Percentiles rank a stretch among this genome's conserved stretches.
Evolutionary conservation across 108 stramenopile species (phyloP).

Genomic region (Cyclostephanos tholiformis): DNA sequence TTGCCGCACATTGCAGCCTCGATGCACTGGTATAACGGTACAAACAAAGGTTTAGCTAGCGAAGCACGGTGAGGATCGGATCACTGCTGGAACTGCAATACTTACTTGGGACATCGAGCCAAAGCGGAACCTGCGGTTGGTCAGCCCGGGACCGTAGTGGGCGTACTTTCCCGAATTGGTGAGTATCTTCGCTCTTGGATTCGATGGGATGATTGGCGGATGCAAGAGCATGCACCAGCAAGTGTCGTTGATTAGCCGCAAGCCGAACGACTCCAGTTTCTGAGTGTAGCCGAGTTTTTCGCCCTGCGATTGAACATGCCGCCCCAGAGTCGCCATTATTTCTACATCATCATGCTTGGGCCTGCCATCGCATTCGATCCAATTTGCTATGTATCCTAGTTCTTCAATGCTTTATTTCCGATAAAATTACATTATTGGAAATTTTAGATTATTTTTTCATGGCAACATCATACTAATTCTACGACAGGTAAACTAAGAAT

Average conservation of each 20-base stretch:
- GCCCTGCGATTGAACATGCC: conserved; percentile 44
- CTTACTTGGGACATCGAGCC: conserved; percentile 65
- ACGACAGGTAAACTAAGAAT: background rate
- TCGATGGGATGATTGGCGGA: conserved; percentile 73
- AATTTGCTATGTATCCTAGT: conserved; percentile 46
- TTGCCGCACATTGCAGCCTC: conserved; percentile 64
- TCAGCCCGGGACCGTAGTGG: conserved; percentile 79
- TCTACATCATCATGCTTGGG: conserved; percentile 53
- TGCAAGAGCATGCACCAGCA: conserved; percentile 92
- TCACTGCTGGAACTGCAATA: no score
- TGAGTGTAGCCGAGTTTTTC: conserved; percentile 35
- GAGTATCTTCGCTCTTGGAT: conserved; percentile 58
- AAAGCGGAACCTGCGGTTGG: conserved; percentile 56
- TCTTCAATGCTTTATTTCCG: conserved; percentile 57
- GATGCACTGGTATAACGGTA: conserved; percentile 73
- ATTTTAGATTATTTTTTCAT: no score
- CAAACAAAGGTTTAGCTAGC: no score
- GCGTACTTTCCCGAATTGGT: conserved; percentile 89
- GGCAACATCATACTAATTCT: no score
- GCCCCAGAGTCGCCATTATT: conserved; percentile 61
- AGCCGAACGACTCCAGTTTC: conserved; percentile 61
- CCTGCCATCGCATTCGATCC: conserved; percentile 42
- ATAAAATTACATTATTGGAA: no score
- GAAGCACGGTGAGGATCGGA: no score
- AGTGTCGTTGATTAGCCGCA: conserved; percentile 80